phyloP scores from a whole-genome alignment of 148 eudicot species.

The Silene conica region DNA sequence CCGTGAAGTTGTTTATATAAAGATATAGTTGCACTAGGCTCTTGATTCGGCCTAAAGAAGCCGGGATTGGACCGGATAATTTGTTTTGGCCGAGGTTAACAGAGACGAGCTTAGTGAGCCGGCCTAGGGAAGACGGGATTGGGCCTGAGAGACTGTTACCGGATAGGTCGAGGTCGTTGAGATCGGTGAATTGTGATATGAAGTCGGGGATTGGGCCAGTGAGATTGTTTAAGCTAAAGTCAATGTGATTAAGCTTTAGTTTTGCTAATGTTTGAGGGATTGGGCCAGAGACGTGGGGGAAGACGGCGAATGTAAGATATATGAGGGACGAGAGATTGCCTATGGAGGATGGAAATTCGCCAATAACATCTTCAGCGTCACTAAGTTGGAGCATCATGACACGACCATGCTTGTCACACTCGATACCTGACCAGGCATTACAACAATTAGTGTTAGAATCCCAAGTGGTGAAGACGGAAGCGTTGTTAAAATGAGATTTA shows the following conservation, averaged over 20 bases:
- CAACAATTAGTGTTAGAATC: slow-evolving; percentile 15
- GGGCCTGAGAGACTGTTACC: slow-evolving; percentile 34
- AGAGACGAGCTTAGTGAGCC: slow-evolving; percentile 4
- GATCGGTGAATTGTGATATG: neutral
- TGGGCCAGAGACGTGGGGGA: slow-evolving; percentile 33
- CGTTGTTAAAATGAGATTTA: slow-evolving; percentile 19
- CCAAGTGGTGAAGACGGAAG: slow-evolving; percentile 18
- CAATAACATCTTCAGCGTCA: slow-evolving; percentile 16
- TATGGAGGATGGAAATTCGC: slow-evolving; percentile 28
- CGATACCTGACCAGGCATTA: slow-evolving; percentile 11
- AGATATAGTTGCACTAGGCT: slow-evolving; percentile 11
- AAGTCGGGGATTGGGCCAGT: slow-evolving; percentile 31
- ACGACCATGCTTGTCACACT: slow-evolving; percentile 36
- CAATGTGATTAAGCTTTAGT: slow-evolving; percentile 21
- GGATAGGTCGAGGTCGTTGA: slow-evolving; percentile 4
- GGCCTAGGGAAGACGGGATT: slow-evolving; percentile 32
- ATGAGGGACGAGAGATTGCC: slow-evolving; percentile 36
- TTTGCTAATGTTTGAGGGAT: slow-evolving; percentile 31
- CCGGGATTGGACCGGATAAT: slow-evolving; percentile 16
- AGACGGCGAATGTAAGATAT: slow-evolving; percentile 20
- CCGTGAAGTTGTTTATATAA: slow-evolving; percentile 8
- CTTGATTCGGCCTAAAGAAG: neutral
- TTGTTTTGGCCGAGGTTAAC: slow-evolving; percentile 22
- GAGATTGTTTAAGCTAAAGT: slow-evolving; percentile 24
- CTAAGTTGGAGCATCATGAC: slow-evolving; percentile 24